Evolutionary conservation across 768 basidiomycete species (phyloP).

Genomic region (Candolleomyces efflorescens): DNA sequence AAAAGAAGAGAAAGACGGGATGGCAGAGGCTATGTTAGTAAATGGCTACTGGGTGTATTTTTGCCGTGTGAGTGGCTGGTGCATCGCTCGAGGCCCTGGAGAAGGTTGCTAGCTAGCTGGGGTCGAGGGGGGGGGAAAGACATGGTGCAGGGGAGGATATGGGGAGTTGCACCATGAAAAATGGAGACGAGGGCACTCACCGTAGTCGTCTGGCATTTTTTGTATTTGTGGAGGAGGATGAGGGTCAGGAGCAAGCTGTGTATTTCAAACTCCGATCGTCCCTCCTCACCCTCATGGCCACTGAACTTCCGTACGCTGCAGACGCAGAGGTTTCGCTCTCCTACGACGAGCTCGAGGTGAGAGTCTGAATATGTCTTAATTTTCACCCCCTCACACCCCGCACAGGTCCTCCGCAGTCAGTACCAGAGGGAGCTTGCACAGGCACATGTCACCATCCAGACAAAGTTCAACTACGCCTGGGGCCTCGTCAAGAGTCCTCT

Average conservation of each 20-base stretch:
- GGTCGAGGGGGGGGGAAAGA: constrained; percentile 14
- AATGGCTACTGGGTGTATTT: neutral
- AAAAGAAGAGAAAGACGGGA: constrained; percentile 27
- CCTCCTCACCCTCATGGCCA: constrained; percentile 43
- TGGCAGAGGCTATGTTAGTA: constrained; percentile 50
- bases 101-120: constrained; percentile 51
- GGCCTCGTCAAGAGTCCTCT: constrained; percentile 90
- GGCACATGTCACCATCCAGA: constrained; percentile 86
- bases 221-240: constrained; percentile 11
- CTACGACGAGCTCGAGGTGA: constrained; percentile 87
- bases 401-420: constrained; percentile 80
- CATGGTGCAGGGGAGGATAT: constrained; percentile 46
- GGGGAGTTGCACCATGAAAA: constrained; percentile 51
- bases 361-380: neutral
- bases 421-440: constrained; percentile 86
- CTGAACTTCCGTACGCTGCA: constrained; percentile 92
- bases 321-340: constrained; percentile 88
- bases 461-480: constrained; percentile 98
- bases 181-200: constrained; percentile 38
- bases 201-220: constrained; percentile 46
- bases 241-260: constrained; percentile 15
- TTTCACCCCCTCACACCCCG: neutral
- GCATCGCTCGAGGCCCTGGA: neutral
- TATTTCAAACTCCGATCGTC: constrained; percentile 35
- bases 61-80: too few species aligned